Evolutionary conservation across 2,329 filamentous ascomycete genomes (phyloP).

Genomic region (Monilinia aucupariae): DNA sequence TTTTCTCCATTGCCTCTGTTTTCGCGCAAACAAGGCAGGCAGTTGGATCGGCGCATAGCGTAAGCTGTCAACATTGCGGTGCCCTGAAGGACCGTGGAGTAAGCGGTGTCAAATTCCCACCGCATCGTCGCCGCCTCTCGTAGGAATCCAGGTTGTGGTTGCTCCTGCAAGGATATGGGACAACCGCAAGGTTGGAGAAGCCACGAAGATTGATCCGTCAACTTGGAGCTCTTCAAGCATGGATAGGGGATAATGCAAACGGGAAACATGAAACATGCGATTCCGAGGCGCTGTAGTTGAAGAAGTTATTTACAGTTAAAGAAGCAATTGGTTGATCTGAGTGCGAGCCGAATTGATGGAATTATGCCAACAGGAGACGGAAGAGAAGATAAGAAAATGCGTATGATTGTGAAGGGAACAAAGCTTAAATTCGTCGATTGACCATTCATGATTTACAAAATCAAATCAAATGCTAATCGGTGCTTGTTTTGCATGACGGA

Average conservation of each 20-base stretch:
- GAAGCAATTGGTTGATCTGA: background rate
- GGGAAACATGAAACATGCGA: no score
- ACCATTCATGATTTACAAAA: background rate
- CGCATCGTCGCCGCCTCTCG: constrained; percentile 12
- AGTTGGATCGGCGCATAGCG: constrained; percentile 1
- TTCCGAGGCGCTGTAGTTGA: background rate
- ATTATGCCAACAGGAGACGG: background rate
- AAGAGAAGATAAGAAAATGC: background rate
- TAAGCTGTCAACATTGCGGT: background rate
- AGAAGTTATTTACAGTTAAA: background rate
- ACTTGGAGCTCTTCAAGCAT: background rate
- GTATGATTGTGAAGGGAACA: background rate
- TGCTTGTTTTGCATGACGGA: background rate
- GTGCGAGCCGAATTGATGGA: constrained; percentile 3
- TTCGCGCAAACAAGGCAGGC: background rate
- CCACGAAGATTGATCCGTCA: background rate
- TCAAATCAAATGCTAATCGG: background rate
- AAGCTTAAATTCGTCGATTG: background rate
- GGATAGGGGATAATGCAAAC: background rate
- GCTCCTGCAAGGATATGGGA: background rate
- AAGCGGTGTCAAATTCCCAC: constrained; percentile 1
- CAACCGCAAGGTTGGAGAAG: background rate
- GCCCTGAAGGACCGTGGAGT: background rate
- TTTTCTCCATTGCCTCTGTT: background rate
- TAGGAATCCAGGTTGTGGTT: constrained; percentile 15